These are phyloP conservation scores for Capillidium rhysosporum DNA, from an alignment of 371 early-diverging fungal genomes.

Conservation along the genomic window DNA sequence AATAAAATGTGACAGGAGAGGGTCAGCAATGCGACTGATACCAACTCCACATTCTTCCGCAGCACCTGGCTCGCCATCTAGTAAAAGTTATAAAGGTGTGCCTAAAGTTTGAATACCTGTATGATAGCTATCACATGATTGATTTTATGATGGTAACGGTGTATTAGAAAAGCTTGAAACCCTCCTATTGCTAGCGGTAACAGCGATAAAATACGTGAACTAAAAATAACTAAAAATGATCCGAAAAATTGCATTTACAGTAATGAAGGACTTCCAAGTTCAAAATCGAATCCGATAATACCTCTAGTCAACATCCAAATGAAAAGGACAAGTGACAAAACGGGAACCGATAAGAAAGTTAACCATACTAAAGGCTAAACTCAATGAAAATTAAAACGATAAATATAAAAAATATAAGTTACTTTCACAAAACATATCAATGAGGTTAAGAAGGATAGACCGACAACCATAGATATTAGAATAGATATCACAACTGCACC, in stretches of 20 bases:
- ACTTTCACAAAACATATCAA: not conserved
- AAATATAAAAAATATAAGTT: not conserved
- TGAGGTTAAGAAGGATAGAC: not conserved
- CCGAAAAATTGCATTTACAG: no score
- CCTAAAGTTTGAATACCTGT: not conserved
- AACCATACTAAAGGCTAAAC: slow-evolving; percentile 1
- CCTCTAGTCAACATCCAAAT: slow-evolving; percentile 3
- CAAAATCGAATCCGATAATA: not conserved
- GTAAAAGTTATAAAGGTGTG: not conserved
- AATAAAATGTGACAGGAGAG: not conserved
- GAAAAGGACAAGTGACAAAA: not conserved
- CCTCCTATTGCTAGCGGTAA: not conserved
- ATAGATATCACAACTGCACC: not conserved
- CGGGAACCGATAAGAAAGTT: not conserved
- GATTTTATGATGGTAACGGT: not conserved
- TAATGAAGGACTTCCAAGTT: not conserved
- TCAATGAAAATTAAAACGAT: not conserved
- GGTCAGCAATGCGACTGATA: not conserved
- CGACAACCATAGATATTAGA: not conserved
- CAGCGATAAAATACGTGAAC: not conserved
- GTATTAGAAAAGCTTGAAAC: not conserved
- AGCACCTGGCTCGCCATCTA: not conserved
- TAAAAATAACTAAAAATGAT: not conserved
- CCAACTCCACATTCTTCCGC: not conserved
- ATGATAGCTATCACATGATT: not conserved